A percentile compares a stretch with the other conserved stretches of the same genome.
These are phyloP conservation scores for Closterium sp. DNA, from an alignment of 139 green algal genomes.

Conservation along the genomic window DNA sequence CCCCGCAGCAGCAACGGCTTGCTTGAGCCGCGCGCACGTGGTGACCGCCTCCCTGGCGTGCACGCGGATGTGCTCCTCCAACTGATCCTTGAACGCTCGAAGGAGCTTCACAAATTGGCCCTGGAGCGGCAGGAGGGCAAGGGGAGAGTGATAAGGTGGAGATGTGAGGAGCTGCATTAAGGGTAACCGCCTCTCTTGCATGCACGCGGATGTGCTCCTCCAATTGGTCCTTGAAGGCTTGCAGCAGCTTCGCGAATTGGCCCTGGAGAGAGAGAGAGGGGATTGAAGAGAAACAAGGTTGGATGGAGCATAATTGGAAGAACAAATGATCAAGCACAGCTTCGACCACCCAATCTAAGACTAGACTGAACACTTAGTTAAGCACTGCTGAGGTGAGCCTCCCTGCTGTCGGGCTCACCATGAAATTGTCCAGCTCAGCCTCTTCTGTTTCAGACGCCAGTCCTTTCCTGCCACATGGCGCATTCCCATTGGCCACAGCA, in stretches of 20 bases:
- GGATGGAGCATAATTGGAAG: background rate
- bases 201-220: conserved; percentile 33
- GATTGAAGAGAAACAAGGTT: no score
- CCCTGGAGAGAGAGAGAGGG: background rate
- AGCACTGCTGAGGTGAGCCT: no score
- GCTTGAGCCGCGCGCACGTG: conserved; percentile 23
- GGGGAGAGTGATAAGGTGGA: background rate
- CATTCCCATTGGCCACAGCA: no score
- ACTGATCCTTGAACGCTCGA: conserved; percentile 13
- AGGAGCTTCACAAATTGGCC: conserved; percentile 32
- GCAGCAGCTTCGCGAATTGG: conserved; percentile 37
- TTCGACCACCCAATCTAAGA: no score
- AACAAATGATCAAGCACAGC: no score
- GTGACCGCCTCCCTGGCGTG: conserved; percentile 27
- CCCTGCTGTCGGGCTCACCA: conserved; percentile 4
- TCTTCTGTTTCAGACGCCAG: background rate
- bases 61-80: conserved; percentile 30
- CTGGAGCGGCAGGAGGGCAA: background rate
- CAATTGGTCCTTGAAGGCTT: conserved; percentile 20
- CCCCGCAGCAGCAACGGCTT: background rate
- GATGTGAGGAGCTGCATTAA: no score
- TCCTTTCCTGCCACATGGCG: no score
- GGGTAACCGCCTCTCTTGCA: conserved; percentile 21
- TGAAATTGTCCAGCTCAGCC: conserved; percentile 20
- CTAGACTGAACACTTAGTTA: no score